Percentiles rank a stretch among this genome's conserved stretches.
Conservation (phyloP, 352 stramenopile species). For the Pythium plurisporium region DNA sequence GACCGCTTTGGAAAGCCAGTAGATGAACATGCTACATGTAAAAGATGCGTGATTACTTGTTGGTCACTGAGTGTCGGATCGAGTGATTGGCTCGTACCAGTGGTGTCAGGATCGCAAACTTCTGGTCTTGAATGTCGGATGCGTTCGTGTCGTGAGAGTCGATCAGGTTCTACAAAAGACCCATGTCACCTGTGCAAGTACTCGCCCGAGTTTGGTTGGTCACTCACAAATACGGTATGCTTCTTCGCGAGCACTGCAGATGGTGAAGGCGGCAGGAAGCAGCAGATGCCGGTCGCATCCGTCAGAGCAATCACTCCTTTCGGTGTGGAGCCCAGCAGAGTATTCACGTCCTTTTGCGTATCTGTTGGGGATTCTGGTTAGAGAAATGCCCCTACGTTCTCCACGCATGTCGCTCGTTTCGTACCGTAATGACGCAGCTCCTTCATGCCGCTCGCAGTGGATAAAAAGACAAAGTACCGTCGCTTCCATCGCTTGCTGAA, state of each 20-base stretch:
- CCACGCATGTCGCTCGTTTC: neutral
- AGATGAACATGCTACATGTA: slow-evolving; percentile 56
- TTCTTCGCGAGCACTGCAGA: slow-evolving; percentile 33
- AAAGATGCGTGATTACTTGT: too few relatives aligned
- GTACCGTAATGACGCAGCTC: slow-evolving; percentile 73
- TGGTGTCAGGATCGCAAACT: slow-evolving; percentile 71
- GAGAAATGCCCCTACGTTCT: neutral
- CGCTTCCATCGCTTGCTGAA: slow-evolving; percentile 81
- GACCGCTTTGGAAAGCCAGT: slow-evolving; percentile 69
- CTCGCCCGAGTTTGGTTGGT: too few relatives aligned
- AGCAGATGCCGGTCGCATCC: slow-evolving; percentile 74
- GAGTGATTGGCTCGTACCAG: slow-evolving; percentile 30
- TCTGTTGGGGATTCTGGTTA: too few relatives aligned
- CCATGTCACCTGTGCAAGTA: too few relatives aligned
- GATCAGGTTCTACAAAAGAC: slow-evolving; percentile 36
- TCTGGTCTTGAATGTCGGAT: slow-evolving; percentile 60
- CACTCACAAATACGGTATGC: slow-evolving; percentile 53
- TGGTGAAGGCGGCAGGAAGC: slow-evolving; percentile 45
- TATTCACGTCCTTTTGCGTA: slow-evolving; percentile 49
- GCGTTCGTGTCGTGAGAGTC: slow-evolving; percentile 43
- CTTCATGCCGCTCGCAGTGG: slow-evolving; percentile 56
- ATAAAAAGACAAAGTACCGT: slow-evolving; percentile 77
- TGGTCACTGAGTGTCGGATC: too few relatives aligned
- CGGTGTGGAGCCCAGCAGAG: slow-evolving; percentile 56
- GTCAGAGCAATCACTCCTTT: slow-evolving; percentile 71